Evolutionary conservation across 2,329 filamentous ascomycete species (phyloP).

Genomic region (Colletotrichum trifolii): DNA sequence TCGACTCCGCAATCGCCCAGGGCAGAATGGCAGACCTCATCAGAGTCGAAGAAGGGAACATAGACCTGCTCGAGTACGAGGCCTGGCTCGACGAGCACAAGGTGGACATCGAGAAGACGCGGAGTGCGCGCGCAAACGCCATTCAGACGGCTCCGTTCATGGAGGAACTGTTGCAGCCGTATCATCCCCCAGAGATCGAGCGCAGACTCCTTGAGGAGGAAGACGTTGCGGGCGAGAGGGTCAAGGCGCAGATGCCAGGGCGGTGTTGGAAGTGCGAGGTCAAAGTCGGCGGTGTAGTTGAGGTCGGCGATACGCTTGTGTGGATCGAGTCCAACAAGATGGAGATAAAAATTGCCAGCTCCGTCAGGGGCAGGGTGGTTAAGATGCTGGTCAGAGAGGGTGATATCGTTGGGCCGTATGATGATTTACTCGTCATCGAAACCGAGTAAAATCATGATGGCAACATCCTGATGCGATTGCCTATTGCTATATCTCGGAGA

Average conservation of each 20-base stretch:
- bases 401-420: constrained; percentile 44
- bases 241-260: constrained; percentile 48
- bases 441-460: constrained; percentile 5
- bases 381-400: constrained; percentile 43
- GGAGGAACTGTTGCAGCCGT: constrained; percentile 44
- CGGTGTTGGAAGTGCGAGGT: constrained; percentile 48
- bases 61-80: constrained; percentile 47
- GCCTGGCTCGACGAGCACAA: constrained; percentile 45
- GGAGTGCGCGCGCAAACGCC: constrained; percentile 39
- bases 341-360: constrained; percentile 50
- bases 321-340: constrained; percentile 52
- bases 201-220: constrained; percentile 7
- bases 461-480: background rate
- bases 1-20: constrained; percentile 39
- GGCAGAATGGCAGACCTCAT: constrained; percentile 41
- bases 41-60: constrained; percentile 40
- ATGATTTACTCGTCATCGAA: constrained; percentile 43
- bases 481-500: no score
- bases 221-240: constrained; percentile 38
- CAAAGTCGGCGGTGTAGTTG: constrained; percentile 40
- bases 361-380: constrained; percentile 41
- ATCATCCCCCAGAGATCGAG: constrained; percentile 36
- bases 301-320: constrained; percentile 45
- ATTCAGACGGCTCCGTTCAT: constrained; percentile 44
- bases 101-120: constrained; percentile 40